A percentile compares a stretch with the other conserved stretches of the same genome.
These are phyloP conservation scores for Lyophyllum shimeji DNA, from an alignment of 768 basidiomycete genomes.

Conservation along the genomic window DNA sequence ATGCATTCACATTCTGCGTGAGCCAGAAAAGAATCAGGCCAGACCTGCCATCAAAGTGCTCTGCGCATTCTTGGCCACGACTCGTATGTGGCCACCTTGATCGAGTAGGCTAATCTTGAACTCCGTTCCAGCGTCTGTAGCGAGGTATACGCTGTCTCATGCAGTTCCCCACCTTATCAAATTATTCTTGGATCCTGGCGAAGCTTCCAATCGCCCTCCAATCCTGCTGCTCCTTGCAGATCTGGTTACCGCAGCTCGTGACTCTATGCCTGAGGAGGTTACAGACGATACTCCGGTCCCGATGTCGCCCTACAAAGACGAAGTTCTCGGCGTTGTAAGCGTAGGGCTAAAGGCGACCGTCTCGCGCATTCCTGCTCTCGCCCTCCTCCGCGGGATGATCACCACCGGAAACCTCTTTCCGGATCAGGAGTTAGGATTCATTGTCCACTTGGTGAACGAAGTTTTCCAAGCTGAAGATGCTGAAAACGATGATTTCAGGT, in stretches of 20 bases:
- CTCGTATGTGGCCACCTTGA: conserved; percentile 53
- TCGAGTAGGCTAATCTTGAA: background rate
- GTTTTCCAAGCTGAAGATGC: conserved; percentile 53
- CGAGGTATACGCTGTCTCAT: conserved; percentile 64
- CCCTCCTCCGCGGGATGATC: conserved; percentile 65
- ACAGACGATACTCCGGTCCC: conserved; percentile 24
- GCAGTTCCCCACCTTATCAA: conserved; percentile 74
- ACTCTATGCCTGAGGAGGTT: conserved; percentile 29
- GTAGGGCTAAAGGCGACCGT: conserved; percentile 54
- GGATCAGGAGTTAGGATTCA: conserved; percentile 73
- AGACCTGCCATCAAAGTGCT: conserved; percentile 84
- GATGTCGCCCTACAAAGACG: conserved; percentile 70
- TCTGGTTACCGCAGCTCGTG: conserved; percentile 53
- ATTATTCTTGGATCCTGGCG: conserved; percentile 72
- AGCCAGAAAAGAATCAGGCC: conserved; percentile 94
- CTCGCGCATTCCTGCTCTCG: conserved; percentile 59
- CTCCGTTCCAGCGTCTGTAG: conserved; percentile 56
- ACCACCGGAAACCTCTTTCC: conserved; percentile 61
- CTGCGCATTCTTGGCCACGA: conserved; percentile 73
- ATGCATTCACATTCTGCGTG: conserved; percentile 74
- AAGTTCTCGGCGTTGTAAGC: conserved; percentile 63
- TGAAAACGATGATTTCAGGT: conserved; percentile 60
- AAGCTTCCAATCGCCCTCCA: conserved; percentile 63
- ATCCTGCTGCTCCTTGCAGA: conserved; percentile 69
- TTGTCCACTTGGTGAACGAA: conserved; percentile 76